Evolutionary conservation across 106 monocot genomes (phyloP).

Genomic region (Triglochin maritima): DNA sequence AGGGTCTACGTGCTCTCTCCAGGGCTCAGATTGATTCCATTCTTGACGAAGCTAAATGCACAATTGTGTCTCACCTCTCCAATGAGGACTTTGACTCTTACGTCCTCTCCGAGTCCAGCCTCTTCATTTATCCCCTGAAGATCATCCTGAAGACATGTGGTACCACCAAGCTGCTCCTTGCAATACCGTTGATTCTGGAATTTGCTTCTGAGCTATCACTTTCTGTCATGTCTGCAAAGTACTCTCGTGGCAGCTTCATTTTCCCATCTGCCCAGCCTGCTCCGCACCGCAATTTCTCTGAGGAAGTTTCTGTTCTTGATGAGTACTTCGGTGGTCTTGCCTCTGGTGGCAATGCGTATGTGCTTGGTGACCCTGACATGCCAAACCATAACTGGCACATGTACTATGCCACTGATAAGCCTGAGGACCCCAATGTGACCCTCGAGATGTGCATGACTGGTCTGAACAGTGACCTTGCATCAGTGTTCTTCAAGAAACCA

Average conservation of each 20-base stretch:
- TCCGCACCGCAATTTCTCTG: constrained; percentile 72
- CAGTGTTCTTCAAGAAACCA: constrained; percentile 37
- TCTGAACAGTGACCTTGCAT: constrained; percentile 10
- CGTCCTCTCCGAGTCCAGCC: constrained; percentile 95
- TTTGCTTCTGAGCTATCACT: constrained; percentile 47
- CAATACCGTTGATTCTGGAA: constrained; percentile 64
- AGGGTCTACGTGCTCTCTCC: constrained; percentile 63
- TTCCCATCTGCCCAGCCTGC: constrained; percentile 77
- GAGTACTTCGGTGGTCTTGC: constrained; percentile 51
- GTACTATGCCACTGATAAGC: constrained; percentile 15
- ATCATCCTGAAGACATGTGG: constrained; percentile 91
- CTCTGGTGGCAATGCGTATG: constrained; percentile 35
- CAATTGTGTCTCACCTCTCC: constrained; percentile 73
- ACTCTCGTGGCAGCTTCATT: constrained; percentile 81
- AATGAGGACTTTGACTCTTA: constrained; percentile 89
- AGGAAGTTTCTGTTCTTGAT: constrained; percentile 70
- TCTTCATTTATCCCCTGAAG: constrained; percentile 73
- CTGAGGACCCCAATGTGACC: constrained; percentile 13
- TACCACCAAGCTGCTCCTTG: constrained; percentile 74
- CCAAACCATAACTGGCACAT: constrained; percentile 27
- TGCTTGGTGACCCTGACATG: constrained; percentile 7
- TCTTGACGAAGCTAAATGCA: constrained; percentile 63
- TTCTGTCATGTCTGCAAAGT: constrained; percentile 54
- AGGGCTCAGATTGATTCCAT: constrained; percentile 69
- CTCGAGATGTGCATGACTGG: constrained; percentile 37